Conservation (phyloP, 2,329 filamentous ascomycete species). For the Alternaria alternata region DNA sequence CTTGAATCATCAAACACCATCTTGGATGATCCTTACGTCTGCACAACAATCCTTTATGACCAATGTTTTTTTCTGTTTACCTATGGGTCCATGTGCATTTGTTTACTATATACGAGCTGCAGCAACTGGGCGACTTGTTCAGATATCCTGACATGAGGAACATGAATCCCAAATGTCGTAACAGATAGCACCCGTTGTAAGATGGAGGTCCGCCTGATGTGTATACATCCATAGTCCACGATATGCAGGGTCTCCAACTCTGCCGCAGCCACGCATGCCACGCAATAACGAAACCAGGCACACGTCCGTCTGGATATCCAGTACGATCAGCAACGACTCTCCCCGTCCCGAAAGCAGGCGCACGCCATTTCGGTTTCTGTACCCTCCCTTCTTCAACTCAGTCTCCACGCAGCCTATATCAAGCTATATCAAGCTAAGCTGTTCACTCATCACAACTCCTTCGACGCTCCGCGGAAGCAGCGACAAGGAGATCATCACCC, state of each 20-base stretch:
- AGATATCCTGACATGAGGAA: background rate
- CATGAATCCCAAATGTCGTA: background rate
- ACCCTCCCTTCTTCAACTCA: background rate
- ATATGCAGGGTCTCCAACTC: slow-evolving; percentile 1
- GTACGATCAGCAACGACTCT: background rate
- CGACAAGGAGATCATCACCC: background rate
- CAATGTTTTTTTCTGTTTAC: background rate
- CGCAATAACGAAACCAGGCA: background rate
- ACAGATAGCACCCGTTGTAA: background rate
- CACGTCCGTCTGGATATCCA: background rate
- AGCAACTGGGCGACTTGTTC: background rate
- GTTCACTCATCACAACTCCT: slow-evolving; percentile 2
- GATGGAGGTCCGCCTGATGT: background rate
- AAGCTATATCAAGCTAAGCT: background rate
- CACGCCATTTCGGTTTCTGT: background rate
- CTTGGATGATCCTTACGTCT: slow-evolving; percentile 2
- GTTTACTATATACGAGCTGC: background rate
- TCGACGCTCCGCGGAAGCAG: slow-evolving; percentile 2
- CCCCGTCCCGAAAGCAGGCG: slow-evolving; percentile 1
- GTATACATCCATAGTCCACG: background rate
- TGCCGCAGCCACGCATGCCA: background rate
- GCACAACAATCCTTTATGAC: background rate
- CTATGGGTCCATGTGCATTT: background rate
- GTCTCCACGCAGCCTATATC: slow-evolving; percentile 3
- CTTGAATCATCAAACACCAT: slow-evolving; percentile 5